Conservation (phyloP, 2,329 filamentous ascomycete genomes). For the Kalmusia sp. region DNA sequence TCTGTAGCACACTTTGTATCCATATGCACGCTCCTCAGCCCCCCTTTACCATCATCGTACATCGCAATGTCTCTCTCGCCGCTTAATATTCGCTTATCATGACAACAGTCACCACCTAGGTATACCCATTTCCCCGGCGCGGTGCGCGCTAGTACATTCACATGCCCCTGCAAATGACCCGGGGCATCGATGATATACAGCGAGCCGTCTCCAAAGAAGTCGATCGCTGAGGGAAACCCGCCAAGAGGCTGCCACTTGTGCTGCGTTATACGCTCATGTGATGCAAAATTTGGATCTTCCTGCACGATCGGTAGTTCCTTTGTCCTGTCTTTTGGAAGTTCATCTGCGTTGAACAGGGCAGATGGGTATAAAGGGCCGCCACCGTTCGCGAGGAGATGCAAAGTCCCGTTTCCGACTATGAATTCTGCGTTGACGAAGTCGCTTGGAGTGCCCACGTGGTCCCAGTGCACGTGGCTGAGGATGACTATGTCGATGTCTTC, state of each 20-base stretch:
- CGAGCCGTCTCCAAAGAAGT: slow-evolving; percentile 56
- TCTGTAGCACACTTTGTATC: slow-evolving; percentile 54
- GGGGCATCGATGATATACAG: slow-evolving; percentile 59
- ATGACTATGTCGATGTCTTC: slow-evolving; percentile 52
- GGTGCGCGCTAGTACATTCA: slow-evolving; percentile 57
- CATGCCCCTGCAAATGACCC: slow-evolving; percentile 60
- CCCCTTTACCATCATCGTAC: slow-evolving; percentile 56
- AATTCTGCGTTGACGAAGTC: slow-evolving; percentile 60
- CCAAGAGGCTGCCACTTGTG: slow-evolving; percentile 53
- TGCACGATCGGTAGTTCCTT: slow-evolving; percentile 51
- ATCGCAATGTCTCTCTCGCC: slow-evolving; percentile 61
- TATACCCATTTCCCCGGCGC: slow-evolving; percentile 53
- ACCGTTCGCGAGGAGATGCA: slow-evolving; percentile 35
- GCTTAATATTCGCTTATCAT: slow-evolving; percentile 59
- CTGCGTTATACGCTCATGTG: slow-evolving; percentile 15
- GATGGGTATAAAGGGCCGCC: slow-evolving; percentile 48
- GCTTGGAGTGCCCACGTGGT: slow-evolving; percentile 63
- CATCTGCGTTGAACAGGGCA: slow-evolving; percentile 53
- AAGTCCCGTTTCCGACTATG: slow-evolving; percentile 54
- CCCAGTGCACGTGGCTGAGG: slow-evolving; percentile 64
- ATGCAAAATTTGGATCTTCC: slow-evolving; percentile 27
- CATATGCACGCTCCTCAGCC: slow-evolving; percentile 58
- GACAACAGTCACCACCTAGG: slow-evolving; percentile 62
- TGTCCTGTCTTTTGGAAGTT: slow-evolving; percentile 51
- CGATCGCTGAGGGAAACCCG: slow-evolving; percentile 54